Evolutionary conservation across 2,329 filamentous ascomycete species (phyloP), one percentile per base, ranked within the genome.

Genomic region (Colletotrichum cuscutae): DNA sequence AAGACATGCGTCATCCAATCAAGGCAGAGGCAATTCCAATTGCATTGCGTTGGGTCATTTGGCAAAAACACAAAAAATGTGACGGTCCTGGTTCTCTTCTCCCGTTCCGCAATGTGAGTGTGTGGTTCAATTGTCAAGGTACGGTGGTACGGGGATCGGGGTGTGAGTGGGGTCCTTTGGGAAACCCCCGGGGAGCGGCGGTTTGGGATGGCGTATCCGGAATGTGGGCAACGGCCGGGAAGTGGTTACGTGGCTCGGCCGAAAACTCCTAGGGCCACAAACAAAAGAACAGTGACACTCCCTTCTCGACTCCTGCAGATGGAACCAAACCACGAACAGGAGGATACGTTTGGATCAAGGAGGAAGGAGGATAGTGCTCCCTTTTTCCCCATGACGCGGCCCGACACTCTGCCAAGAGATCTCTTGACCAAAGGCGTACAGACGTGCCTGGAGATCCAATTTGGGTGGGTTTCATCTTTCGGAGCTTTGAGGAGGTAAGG

Each of bases 241-340:
- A 26, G 37, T 69, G 69, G 59, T 63, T 72, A 68, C 59, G 69
- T 65, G 69, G 69, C 58, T 52, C 58, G 69, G 65, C 58, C 68
- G 58, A 72, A 58, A 58, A 42, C 13, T 6, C 65, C 69, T 26
- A 32, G 68, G 68, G 60, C 9, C 15, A 15, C 19, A 32, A 49
- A 22, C 42, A 49, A 49, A 49, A 49, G 42, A 49, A n/a, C 42
- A 49, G 37, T 42, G 37, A 15, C 37, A 42, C 1, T 8, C 42
- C 19, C 19, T 22, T 22, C 19, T 49, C 15, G 42, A 35, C 35
- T 49, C 67, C 9, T 52, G 26, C 28, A 52, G 53, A 26, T 42
- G 37, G 28, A 35, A 42, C 24, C 32, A 56, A 32, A 52, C 24
- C n/a, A 30, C 35, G 42, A 61, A 57, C 64, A 58, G 57, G 49